Base-by-base conservation (phyloP, 805 yeast genomes). In the Candida gorgasii region DNA sequence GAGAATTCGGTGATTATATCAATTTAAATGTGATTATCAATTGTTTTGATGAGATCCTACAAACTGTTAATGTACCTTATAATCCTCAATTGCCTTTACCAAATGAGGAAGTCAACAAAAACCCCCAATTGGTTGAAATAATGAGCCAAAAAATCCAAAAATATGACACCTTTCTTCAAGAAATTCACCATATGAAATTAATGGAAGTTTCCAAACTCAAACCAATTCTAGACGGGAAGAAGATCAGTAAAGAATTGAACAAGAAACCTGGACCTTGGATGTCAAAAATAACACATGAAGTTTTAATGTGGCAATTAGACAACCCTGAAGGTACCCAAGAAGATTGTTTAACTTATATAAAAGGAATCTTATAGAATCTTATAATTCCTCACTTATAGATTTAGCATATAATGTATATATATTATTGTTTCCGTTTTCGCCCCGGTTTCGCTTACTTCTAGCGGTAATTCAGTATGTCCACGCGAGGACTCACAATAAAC, bases 251-350 rank as follows among this genome's bases (percentile, higher is more conserved):
- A 32, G 61, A 69, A 15, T 61, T 86, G 20, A 63, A 72, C 16
- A 67, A 69, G 42, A 85, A 84, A 55, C 87, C 92, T 0, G 99
- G 99, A 0, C 89, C 90, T 5, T 89, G 97, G 97, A 72, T 92
- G 75, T 71, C 78, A 7, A 62, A 62, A 7, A 62, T 82, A 7
- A 74, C 79, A 45, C 78, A 79, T 5, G 61, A 73, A 34, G 72
- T 86, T 5, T 59, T 88, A 23, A 61, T 72, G 14, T 86, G 90
- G 89, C 97, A 90, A 63, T 66, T 90, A 42, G 89, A 84, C 49
- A 62, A 89, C 53, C 95, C 95, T 0, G 57, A 53, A 0, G 73
- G 72, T 7, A 58, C 72, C 0, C 68, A 65, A 38, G 79, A 75
- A 1, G 85, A 85, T 18, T 75, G 89, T 57, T 46, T 82, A 32